A percentile compares a stretch with the other conserved stretches of the same genome.
These are phyloP conservation scores for Cladobotryum protrusum DNA, from an alignment of 2,329 filamentous ascomycete genomes.

Conservation along the genomic window DNA sequence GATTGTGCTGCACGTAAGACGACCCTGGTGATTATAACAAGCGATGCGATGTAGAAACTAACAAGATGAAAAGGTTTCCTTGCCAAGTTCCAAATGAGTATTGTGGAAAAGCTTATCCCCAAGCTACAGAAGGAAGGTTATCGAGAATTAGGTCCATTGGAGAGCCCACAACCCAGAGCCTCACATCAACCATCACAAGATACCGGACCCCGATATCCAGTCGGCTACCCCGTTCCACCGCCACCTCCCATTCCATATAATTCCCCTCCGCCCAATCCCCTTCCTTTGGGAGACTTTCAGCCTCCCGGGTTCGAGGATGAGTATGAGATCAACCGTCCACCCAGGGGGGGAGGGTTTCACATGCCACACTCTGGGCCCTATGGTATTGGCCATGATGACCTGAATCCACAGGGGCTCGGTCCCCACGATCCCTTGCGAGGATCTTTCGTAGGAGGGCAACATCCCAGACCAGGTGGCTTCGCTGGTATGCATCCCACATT, in stretches of 20 bases:
- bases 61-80: not conserved
- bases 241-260: constrained; percentile 60
- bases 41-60: not conserved
- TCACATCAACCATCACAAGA: constrained; percentile 35
- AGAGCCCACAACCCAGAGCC: constrained; percentile 25
- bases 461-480: constrained; percentile 52
- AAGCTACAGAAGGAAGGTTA: constrained; percentile 73
- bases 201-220: constrained; percentile 26
- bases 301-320: constrained; percentile 94
- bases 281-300: constrained; percentile 65
- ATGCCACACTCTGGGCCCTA: constrained; percentile 49
- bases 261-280: constrained; percentile 47
- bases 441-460: constrained; percentile 55
- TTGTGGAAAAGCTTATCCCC: constrained; percentile 80
- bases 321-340: constrained; percentile 68
- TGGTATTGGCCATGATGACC: constrained; percentile 75
- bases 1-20: constrained; percentile 50
- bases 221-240: constrained; percentile 43
- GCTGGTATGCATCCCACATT: constrained; percentile 96
- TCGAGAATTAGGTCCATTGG: constrained; percentile 51
- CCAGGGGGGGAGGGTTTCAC: constrained; percentile 22
- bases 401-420: constrained; percentile 80
- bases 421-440: constrained; percentile 75
- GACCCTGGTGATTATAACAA: not conserved
- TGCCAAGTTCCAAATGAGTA: constrained; percentile 28